Conservation (phyloP, 1,284 basidiomycete genomes). For the Sporisorium graminicola region DNA sequence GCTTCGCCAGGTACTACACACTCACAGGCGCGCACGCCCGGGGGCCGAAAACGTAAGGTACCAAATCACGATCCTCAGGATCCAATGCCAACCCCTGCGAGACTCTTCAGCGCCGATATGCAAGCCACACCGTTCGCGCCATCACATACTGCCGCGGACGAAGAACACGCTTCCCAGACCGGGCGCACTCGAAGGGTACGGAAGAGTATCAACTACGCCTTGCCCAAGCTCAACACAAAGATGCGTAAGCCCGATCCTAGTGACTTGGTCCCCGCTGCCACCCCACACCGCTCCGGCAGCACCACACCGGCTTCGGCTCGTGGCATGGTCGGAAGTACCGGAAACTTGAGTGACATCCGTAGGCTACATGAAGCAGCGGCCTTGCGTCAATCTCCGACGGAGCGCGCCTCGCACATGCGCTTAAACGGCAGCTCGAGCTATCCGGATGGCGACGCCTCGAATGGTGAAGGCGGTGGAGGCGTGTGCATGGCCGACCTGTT, state of each 20-base stretch:
- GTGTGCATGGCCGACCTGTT: conserved; percentile 41
- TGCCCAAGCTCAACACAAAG: conserved; percentile 69
- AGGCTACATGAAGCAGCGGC: conserved; percentile 49
- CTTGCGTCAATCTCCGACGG: conserved; percentile 35
- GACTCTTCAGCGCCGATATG: conserved; percentile 22
- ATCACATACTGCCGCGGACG: not conserved
- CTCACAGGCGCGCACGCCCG: conserved; percentile 26
- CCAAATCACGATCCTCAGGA: conserved; percentile 21
- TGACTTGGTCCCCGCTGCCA: conserved; percentile 46
- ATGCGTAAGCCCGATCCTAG: conserved; percentile 68
- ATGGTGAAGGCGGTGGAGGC: conserved; percentile 11
- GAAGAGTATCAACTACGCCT: conserved; percentile 67
- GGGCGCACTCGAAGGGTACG: conserved; percentile 52
- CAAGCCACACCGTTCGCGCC: conserved; percentile 2
- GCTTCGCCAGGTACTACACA: not conserved
- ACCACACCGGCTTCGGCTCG: conserved; percentile 23
- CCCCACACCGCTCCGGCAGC: conserved; percentile 27
- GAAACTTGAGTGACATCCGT: conserved; percentile 57
- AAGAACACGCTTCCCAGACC: conserved; percentile 23
- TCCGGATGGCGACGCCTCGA: not conserved
- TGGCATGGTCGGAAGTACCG: conserved; percentile 48
- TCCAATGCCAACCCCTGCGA: conserved; percentile 20
- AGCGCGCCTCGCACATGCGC: conserved; percentile 24
- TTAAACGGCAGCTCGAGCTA: conserved; percentile 10
- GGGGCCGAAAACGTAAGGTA: conserved; percentile 41